These are phyloP conservation scores for Hevea brasiliensis DNA, from an alignment of 345 rosid species.

Conservation along the genomic window DNA sequence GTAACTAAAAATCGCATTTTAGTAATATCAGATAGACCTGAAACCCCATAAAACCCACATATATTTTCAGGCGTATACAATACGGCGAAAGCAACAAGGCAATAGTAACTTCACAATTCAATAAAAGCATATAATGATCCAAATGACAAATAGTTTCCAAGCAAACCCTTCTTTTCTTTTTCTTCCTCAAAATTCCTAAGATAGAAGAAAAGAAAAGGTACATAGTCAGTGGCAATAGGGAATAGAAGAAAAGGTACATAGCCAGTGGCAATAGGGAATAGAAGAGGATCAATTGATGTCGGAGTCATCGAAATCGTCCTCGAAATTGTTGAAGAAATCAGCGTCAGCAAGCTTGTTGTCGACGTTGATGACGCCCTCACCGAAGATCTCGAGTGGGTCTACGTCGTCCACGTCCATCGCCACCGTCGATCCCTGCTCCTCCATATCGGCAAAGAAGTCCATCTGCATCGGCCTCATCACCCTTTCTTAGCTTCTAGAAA, in stretches of 20 bases:
- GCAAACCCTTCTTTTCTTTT: not conserved
- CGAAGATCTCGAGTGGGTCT: conserved; percentile 64
- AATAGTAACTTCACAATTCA: not conserved
- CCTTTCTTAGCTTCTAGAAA: not conserved
- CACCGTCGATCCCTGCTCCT: conserved; percentile 65
- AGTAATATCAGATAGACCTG: too few species aligned
- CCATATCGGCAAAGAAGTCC: conserved; percentile 66
- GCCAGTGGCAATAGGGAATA: not conserved
- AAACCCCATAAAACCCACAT: too few species aligned
- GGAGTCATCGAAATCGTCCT: conserved; percentile 85
- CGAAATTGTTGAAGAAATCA: conserved; percentile 86
- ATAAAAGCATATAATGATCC: not conserved
- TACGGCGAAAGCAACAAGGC: not conserved
- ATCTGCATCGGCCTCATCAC: conserved; percentile 73
- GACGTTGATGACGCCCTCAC: conserved; percentile 55
- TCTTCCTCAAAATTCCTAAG: too few species aligned
- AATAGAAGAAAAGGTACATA: not conserved
- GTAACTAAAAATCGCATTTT: too few species aligned
- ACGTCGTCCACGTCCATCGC: conserved; percentile 93
- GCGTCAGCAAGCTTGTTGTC: conserved; percentile 79
- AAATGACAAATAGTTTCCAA: not conserved
- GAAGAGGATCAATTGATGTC: conserved; percentile 60
- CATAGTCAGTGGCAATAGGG: not conserved
- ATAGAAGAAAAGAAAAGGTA: not conserved
- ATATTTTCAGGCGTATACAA: not conserved